Conservation (phyloP, 768 basidiomycete species). For the Leccinum truebloodii region DNA sequence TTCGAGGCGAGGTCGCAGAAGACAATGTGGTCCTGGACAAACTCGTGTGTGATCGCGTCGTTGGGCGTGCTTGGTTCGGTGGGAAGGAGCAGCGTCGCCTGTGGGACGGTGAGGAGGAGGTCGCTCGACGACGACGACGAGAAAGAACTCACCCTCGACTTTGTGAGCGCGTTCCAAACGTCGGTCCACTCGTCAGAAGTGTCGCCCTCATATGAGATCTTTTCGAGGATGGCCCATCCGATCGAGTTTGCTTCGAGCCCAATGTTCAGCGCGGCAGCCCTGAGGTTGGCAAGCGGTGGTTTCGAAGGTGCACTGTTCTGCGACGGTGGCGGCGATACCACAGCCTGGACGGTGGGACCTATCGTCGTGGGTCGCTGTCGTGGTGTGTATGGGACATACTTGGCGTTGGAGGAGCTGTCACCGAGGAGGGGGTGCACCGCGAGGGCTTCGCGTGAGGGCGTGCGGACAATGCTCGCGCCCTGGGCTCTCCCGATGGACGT, state of each 20-base stretch:
- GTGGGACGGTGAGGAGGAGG: slow-evolving; percentile 9
- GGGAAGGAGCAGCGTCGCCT: slow-evolving; percentile 85
- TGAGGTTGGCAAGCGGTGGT: slow-evolving; percentile 71
- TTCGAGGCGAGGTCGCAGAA: slow-evolving; percentile 56
- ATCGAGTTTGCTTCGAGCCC: slow-evolving; percentile 64
- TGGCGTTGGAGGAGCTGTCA: slow-evolving; percentile 27
- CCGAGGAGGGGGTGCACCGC: slow-evolving; percentile 68
- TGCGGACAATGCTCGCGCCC: slow-evolving; percentile 43
- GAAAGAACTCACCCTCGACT: slow-evolving; percentile 56
- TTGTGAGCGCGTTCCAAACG: slow-evolving; percentile 62
- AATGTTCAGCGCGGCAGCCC: slow-evolving; percentile 66
- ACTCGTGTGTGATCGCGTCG: slow-evolving; percentile 65
- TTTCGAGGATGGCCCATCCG: slow-evolving; percentile 81
- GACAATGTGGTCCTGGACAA: slow-evolving; percentile 82
- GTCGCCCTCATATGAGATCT: slow-evolving; percentile 54
- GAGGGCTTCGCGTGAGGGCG: slow-evolving; percentile 54
- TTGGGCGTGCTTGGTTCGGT: slow-evolving; percentile 53
- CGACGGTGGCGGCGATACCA: slow-evolving; percentile 35
- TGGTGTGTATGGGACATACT: slow-evolving; percentile 79
- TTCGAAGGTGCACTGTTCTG: slow-evolving; percentile 65
- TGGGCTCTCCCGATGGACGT: slow-evolving; percentile 55
- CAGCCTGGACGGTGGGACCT: slow-evolving; percentile 35
- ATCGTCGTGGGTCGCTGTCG: slow-evolving; percentile 60
- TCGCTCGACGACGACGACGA: slow-evolving; percentile 23
- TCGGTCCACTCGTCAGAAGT: slow-evolving; percentile 65